Base-by-base conservation (phyloP, 805 yeast species). In the Myxozyma melibiosi region DNA sequence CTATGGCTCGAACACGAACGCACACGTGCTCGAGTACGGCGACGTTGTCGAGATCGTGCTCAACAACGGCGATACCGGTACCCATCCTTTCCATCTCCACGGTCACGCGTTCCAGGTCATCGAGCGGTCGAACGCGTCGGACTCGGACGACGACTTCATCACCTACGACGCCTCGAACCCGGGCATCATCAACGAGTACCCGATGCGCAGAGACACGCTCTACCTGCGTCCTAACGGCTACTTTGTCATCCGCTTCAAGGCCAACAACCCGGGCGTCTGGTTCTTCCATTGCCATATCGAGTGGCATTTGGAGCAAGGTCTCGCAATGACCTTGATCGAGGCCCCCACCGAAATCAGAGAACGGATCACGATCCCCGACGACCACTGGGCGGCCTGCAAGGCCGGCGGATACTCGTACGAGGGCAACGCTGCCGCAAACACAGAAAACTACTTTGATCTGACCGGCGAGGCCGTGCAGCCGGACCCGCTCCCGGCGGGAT, bases 201-300 rank as follows among this genome's bases (percentile, higher is more conserved):
- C 99, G 61, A 80, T 88, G 84, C 76, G 82, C 58, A 85, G 99
- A 77, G 99, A 94, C 71, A 82, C 87, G 9, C 74, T 86, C 9
- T 85, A 84, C 67, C 88, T 88, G 47, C 81, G 84, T 70, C 90
- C 96, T 28, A 88, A 88, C 70, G 90, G 97, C 1, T 85, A 88
- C 76, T 80, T 90, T 68, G 90, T 89, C 31, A 69, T 92, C 62
- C 82, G 98, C 71, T 92, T 90, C 79, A 82, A 81, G 70, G 96
- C 98, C 53, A 84, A 86, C 71, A 94, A 94, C 73, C 99, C 98
- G 28, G 99, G 99, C 77, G 91, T 91, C 43, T 92, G 98, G 99
- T 82, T 85, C 73, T 94, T 94, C 95, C 99, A 92, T 77, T 92
- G 99, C 76, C 99, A 92, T 73, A 87, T 94, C 68, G 98, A 94